Evolutionary conservation across 805 yeast species (phyloP), one percentile per base, ranked within the genome.

Genomic region (Metschnikowia hibisci): DNA sequence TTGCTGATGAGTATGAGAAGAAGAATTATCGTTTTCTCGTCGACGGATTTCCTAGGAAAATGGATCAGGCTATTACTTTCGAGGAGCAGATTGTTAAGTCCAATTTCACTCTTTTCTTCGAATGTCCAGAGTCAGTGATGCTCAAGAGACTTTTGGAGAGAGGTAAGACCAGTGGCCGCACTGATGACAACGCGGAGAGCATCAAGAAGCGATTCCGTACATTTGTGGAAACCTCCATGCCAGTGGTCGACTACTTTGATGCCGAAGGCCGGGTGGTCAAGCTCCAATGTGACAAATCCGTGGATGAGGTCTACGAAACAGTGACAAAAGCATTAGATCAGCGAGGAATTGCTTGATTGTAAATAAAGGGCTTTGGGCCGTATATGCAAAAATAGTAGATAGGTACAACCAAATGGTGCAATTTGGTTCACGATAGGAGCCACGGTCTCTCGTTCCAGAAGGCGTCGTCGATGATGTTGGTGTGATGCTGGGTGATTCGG

Each of bases 51-150:
- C 99, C 99, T 38, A 79, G 98, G 62, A 88, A 90, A 63, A 91
- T 93, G 97, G 98, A 93, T 66, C 99, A 91, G 71, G 98, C 98
- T 0, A 46, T 84, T 32, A 85, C 91, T n/a, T 91, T 91, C 62
- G 98, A 91, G 67, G 80, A 84, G 31, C 71, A 79, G 59, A 63
- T 81, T 55, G 93, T 81, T 56, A 83, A 74, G 63, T 83, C 87
- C 49, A 71, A 80, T 20, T 78, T 84, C 64, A 80, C 86, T 2
- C 69, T 86, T 32, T 86, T 82, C 65, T 86, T 86, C 57, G 89
- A 85, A 51, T 86, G 95, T 62, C 87, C 91, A 1, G 93, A 85
- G 63, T 59, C 67, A 32, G 85, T 87, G 42, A 90, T 91, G 97
- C 73, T 89, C 52, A 67, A 77, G 51, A 81, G 99, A 62, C 74